phyloP scores from a whole-genome alignment of 1,139 yeast species.

The Lodderomyces metapsilosis region DNA sequence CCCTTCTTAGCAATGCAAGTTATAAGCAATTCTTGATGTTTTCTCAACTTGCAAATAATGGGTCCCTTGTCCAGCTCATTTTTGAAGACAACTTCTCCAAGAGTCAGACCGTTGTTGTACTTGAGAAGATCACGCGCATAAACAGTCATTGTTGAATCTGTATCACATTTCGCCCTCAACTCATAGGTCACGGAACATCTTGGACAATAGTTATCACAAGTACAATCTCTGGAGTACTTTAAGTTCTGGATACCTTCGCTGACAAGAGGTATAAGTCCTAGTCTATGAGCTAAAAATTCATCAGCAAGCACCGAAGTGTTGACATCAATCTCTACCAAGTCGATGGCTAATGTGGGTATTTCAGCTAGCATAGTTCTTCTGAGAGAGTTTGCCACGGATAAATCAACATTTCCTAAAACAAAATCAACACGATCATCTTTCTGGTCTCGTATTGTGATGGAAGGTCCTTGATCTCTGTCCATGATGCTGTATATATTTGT shows the following conservation, averaged over 20 bases:
- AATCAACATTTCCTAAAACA: conserved; percentile 81
- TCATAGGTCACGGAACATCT: conserved; percentile 88
- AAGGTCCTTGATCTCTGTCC: conserved; percentile 53
- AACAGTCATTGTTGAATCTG: conserved; percentile 85
- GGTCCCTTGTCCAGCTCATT: conserved; percentile 82
- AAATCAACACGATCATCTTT: conserved; percentile 88
- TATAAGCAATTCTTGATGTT: conserved; percentile 85
- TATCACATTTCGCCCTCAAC: conserved; percentile 82
- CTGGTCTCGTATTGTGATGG: conserved; percentile 84
- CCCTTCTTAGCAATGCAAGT: conserved; percentile 97
- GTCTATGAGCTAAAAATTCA: conserved; percentile 89
- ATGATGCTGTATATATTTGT: conserved; percentile 14
- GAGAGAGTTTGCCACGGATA: conserved; percentile 88
- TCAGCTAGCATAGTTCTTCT: conserved; percentile 93
- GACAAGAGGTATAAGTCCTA: conserved; percentile 87
- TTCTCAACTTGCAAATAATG: conserved; percentile 83
- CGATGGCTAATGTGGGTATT: conserved; percentile 94
- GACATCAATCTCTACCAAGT: conserved; percentile 88
- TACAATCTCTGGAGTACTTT: conserved; percentile 88
- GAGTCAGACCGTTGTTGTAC: conserved; percentile 44
- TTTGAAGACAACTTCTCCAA: conserved; percentile 83
- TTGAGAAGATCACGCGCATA: conserved; percentile 81
- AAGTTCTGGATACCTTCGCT: conserved; percentile 79
- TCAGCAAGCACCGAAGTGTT: conserved; percentile 96
- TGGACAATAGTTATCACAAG: conserved; percentile 96